These are phyloP conservation scores for Hanseniaspora hatyaiensis DNA, from an alignment of 805 yeast species.

Conservation along the genomic window DNA sequence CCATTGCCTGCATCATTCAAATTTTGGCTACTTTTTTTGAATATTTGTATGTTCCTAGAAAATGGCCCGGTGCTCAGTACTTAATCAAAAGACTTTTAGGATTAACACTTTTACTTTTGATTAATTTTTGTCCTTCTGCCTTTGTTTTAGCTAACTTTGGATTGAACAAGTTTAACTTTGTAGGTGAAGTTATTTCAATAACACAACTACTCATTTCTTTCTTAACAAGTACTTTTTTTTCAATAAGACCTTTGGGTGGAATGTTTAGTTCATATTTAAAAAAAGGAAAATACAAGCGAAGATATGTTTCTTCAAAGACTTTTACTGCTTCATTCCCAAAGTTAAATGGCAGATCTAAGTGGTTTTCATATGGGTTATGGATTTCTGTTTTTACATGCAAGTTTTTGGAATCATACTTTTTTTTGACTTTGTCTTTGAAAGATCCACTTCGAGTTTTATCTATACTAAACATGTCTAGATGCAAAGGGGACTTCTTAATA, in stretches of 20 bases:
- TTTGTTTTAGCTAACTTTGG: slow-evolving; percentile 36
- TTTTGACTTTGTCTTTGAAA: slow-evolving; percentile 55
- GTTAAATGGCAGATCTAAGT: slow-evolving; percentile 41
- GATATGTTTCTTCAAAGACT: slow-evolving; percentile 39
- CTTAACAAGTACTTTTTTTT: slow-evolving; percentile 42
- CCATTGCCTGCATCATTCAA: slow-evolving; percentile 46
- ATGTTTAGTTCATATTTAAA: slow-evolving; percentile 37
- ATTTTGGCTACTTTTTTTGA: slow-evolving; percentile 48
- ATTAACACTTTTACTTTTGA: slow-evolving; percentile 33
- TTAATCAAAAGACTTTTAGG: slow-evolving; percentile 38
- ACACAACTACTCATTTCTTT: slow-evolving; percentile 48
- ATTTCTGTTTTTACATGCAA: slow-evolving; percentile 53
- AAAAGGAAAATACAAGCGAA: slow-evolving; percentile 30
- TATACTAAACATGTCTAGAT: slow-evolving; percentile 41
- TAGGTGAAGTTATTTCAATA: slow-evolving; percentile 36
- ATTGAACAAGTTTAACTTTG: slow-evolving; percentile 25
- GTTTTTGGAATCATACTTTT: slow-evolving; percentile 66
- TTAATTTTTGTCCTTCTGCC: slow-evolving; percentile 42
- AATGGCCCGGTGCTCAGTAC: slow-evolving; percentile 62
- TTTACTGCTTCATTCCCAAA: slow-evolving; percentile 52
- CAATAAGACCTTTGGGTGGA: slow-evolving; percentile 50
- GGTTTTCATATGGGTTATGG: slow-evolving; percentile 64
- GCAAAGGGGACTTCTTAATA: slow-evolving; percentile 43
- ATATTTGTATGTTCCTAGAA: slow-evolving; percentile 52
- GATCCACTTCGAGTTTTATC: slow-evolving; percentile 65